Conservation (phyloP, 2,329 filamentous ascomycete species). For the Ceratocystis ficicola region DNA sequence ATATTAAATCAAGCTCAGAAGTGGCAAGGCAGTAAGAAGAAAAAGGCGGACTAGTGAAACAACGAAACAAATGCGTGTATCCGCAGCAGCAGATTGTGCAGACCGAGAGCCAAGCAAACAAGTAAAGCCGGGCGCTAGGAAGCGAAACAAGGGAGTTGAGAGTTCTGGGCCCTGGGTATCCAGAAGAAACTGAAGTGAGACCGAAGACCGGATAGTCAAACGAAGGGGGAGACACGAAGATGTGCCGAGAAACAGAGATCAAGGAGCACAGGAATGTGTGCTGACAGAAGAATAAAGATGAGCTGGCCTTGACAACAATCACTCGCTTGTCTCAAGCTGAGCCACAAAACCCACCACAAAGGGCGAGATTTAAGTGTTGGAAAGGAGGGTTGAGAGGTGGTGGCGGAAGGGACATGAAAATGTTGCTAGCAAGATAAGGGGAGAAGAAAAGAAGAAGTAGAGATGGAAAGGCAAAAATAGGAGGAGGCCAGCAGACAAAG, state of each 20-base stretch:
- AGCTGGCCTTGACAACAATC: neutral
- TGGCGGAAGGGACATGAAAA: neutral
- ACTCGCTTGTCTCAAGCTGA: constrained; percentile 8
- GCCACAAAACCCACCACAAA: constrained; percentile 18
- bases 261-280: neutral
- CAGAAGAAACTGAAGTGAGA: constrained; percentile 14
- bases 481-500: neutral
- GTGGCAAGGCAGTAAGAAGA: neutral
- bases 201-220: constrained; percentile 9
- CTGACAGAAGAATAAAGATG: too few relatives aligned
- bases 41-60: neutral
- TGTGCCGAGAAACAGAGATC: neutral
- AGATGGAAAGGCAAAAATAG: neutral
- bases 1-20: neutral
- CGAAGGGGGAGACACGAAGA: neutral
- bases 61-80: neutral
- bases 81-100: neutral
- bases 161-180: neutral
- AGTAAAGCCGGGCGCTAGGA: neutral
- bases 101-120: neutral
- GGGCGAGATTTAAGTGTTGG: constrained; percentile 11
- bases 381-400: neutral
- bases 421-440: neutral
- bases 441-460: neutral
- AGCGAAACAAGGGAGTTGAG: constrained; percentile 17